Conservation (phyloP, 768 basidiomycete genomes). For the Agrocybe praecox region DNA sequence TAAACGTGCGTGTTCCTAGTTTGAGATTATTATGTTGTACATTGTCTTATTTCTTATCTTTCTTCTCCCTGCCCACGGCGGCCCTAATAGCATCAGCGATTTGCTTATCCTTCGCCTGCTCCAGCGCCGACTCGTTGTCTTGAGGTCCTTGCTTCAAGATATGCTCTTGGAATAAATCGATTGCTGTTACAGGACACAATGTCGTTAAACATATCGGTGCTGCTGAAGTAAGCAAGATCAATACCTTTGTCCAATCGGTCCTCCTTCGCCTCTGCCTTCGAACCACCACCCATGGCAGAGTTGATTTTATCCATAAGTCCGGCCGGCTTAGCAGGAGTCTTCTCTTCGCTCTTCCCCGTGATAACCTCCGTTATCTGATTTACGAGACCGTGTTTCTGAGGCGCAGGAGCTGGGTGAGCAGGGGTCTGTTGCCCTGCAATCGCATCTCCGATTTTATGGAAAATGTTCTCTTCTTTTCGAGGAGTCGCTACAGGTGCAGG, state of each 20-base stretch:
- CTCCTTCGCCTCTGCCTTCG: constrained; percentile 18
- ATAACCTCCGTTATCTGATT: constrained; percentile 1
- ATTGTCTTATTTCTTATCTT: not conserved
- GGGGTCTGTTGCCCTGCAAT: not conserved
- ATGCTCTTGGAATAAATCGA: constrained; percentile 26
- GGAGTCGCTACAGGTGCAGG: not conserved
- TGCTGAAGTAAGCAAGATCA: not conserved
- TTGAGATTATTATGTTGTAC: no score
- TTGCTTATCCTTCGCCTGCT: constrained; percentile 36
- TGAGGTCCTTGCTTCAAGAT: constrained; percentile 32
- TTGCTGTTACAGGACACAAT: constrained; percentile 21
- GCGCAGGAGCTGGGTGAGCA: not conserved
- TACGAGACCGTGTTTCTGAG: constrained; percentile 1
- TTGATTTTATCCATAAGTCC: constrained; percentile 17
- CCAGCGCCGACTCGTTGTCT: constrained; percentile 33
- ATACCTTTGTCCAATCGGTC: constrained; percentile 24
- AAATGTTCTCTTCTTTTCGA: constrained; percentile 1
- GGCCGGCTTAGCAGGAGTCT: constrained; percentile 4
- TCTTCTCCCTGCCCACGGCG: constrained; percentile 14
- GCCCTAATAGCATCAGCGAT: constrained; percentile 31
- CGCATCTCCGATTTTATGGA: constrained; percentile 9
- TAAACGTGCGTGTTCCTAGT: no score
- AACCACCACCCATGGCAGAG: constrained; percentile 18
- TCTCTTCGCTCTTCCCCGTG: constrained; percentile 1
- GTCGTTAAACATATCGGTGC: not conserved